phyloP scores from a whole-genome alignment of 345 rosid species.

The Populus deltoides region DNA sequence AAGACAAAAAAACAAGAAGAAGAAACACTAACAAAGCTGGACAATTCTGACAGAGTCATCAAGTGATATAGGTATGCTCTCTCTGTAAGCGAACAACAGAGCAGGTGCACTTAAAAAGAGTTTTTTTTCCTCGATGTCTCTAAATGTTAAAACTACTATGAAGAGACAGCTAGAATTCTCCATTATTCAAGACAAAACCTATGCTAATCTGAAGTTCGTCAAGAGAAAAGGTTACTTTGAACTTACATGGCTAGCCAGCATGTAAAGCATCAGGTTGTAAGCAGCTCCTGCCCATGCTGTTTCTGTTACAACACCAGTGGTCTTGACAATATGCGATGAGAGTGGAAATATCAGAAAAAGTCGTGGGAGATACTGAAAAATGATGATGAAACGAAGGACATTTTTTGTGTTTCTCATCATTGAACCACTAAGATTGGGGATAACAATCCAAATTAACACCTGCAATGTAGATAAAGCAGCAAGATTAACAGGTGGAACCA shows the following conservation, averaged over 20 bases:
- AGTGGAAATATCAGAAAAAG: slow-evolving; percentile 72
- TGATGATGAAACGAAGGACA: slow-evolving; percentile 75
- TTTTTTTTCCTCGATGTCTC: too few relatives aligned
- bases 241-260: slow-evolving; percentile 98
- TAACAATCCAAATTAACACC: slow-evolving; percentile 76
- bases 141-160: too few relatives aligned
- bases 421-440: slow-evolving; percentile 69
- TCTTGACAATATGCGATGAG: slow-evolving; percentile 70
- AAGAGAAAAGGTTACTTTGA: not conserved
- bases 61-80: too few relatives aligned
- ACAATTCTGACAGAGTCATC: not conserved
- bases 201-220: not conserved
- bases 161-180: too few relatives aligned
- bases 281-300: slow-evolving; percentile 98
- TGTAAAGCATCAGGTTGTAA: slow-evolving; percentile 81
- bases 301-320: slow-evolving; percentile 84
- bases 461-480: slow-evolving; percentile 28
- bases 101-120: too few relatives aligned
- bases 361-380: slow-evolving; percentile 76
- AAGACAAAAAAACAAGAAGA: too few relatives aligned
- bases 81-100: too few relatives aligned
- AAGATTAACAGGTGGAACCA: not conserved
- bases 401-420: slow-evolving; percentile 79
- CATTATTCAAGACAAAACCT: too few relatives aligned
- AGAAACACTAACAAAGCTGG: not conserved